Conservation (phyloP, 495 filamentous ascomycete genomes). For the Jackrogersella multiformis region DNA sequence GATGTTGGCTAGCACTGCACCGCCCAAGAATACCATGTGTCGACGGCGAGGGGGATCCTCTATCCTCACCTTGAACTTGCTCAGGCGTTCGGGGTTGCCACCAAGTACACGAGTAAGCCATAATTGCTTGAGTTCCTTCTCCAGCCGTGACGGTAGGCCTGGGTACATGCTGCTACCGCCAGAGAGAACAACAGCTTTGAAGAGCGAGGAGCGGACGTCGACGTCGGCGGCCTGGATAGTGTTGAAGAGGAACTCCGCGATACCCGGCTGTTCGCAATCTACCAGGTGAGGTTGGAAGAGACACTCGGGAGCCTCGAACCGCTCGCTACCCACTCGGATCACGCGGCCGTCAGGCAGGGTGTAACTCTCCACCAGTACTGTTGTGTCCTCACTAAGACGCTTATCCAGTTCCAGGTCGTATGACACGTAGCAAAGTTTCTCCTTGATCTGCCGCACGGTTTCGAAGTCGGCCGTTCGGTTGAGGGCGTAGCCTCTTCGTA, state of each 20-base stretch:
- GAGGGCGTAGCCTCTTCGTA: conserved; percentile 93
- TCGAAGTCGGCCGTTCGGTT: conserved; percentile 99
- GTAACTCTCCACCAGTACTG: conserved; percentile 95
- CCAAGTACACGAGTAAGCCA: conserved; percentile 93
- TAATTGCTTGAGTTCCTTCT: conserved; percentile 98
- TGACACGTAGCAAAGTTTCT: conserved; percentile 99
- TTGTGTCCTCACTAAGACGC: conserved; percentile 95
- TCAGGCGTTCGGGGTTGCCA: conserved; percentile 90
- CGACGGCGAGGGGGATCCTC: conserved; percentile 95
- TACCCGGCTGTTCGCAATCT: conserved; percentile 96
- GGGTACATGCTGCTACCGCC: conserved; percentile 99
- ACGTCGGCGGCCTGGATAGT: conserved; percentile 96
- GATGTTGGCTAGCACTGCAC: conserved; percentile 96
- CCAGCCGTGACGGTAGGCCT: conserved; percentile 88
- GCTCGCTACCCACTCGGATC: conserved; percentile 93
- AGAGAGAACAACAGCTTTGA: conserved; percentile 96
- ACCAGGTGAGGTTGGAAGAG: conserved; percentile 99
- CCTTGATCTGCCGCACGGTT: conserved; percentile 98
- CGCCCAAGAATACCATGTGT: conserved; percentile 99
- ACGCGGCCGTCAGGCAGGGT: conserved; percentile 95
- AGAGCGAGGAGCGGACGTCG: conserved; percentile 89
- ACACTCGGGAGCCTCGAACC: conserved; percentile 98
- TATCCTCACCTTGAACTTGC: conserved; percentile 99
- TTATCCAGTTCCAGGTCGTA: conserved; percentile 98
- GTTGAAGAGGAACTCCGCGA: conserved; percentile 97